Percentiles rank a stretch among this genome's conserved stretches.
Evolutionary conservation across 345 rosid species (phyloP).

Genomic region (Murraya paniculata): DNA sequence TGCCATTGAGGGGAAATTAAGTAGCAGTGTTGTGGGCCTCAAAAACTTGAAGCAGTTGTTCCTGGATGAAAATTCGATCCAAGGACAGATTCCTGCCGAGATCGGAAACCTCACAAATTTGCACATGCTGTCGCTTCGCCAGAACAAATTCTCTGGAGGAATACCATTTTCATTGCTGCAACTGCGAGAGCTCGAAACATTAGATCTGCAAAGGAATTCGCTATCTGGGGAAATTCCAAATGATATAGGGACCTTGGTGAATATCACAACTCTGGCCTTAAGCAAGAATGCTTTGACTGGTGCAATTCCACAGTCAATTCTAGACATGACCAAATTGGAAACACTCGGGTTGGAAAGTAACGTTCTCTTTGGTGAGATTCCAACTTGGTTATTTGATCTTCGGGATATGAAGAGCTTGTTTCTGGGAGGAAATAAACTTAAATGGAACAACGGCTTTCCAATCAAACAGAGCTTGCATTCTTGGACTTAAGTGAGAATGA

Average conservation of each 20-base stretch:
- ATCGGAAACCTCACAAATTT: slow-evolving; percentile 30
- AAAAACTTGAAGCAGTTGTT: slow-evolving; percentile 23
- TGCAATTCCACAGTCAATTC: slow-evolving; percentile 19
- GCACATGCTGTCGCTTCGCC: not conserved
- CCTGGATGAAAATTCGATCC: slow-evolving; percentile 18
- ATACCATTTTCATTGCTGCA: slow-evolving; percentile 33
- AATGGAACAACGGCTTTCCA: slow-evolving; percentile 17
- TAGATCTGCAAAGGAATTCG: slow-evolving; percentile 21
- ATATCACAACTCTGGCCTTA: slow-evolving; percentile 19
- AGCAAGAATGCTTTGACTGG: slow-evolving; percentile 9
- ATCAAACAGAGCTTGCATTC: slow-evolving; percentile 18
- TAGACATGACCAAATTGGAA: slow-evolving; percentile 5
- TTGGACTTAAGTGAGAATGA: slow-evolving; percentile 29
- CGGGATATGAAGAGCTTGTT: slow-evolving; percentile 11
- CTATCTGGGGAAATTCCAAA: slow-evolving; percentile 33
- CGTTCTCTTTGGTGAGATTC: slow-evolving; percentile 22
- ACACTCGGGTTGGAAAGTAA: slow-evolving; percentile 12
- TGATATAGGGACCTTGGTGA: slow-evolving; percentile 25
- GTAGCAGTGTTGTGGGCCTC: slow-evolving; percentile 16
- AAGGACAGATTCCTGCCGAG: slow-evolving; percentile 28
- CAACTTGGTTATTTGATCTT: slow-evolving; percentile 21
- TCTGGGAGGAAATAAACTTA: slow-evolving; percentile 17
- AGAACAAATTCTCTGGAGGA: slow-evolving; percentile 22
- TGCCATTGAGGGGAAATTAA: slow-evolving; percentile 20
- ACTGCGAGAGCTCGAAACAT: slow-evolving; percentile 11